phyloP scores from a whole-genome alignment of 2,329 filamentous ascomycete genomes.

The Colletotrichum liaoningense region DNA sequence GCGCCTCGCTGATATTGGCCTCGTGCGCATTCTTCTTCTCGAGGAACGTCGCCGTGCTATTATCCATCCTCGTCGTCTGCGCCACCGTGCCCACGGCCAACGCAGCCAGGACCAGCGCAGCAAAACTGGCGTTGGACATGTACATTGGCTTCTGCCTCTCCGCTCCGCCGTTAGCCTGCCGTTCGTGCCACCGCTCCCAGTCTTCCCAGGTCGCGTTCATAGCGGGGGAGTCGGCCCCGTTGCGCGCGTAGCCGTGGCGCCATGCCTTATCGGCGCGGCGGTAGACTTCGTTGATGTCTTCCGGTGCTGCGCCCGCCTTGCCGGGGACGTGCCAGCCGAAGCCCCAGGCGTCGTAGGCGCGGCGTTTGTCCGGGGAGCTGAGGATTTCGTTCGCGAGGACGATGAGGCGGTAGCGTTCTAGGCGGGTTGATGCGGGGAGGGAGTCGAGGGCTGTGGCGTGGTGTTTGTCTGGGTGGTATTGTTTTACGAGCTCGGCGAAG shows the following conservation, averaged over 20 bases:
- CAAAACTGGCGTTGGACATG: conserved; percentile 85
- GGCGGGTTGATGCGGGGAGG: conserved; percentile 63
- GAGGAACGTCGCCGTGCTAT: conserved; percentile 70
- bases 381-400: conserved; percentile 90
- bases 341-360: conserved; percentile 84
- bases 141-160: conserved; percentile 67
- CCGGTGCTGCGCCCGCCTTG: conserved; percentile 57
- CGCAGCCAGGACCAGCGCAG: conserved; percentile 72
- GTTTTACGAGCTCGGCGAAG: conserved; percentile 93
- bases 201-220: conserved; percentile 97
- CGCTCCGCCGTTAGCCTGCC: conserved; percentile 57
- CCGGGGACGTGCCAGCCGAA: conserved; percentile 74
- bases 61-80: conserved; percentile 77
- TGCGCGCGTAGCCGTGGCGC: conserved; percentile 49
- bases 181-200: conserved; percentile 84
- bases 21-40: conserved; percentile 76
- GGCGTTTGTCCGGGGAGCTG: conserved; percentile 81
- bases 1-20: conserved; percentile 71
- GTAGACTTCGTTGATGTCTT: conserved; percentile 46
- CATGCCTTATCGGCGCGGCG: conserved; percentile 59
- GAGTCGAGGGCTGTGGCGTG: conserved; percentile 40
- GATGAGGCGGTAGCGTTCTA: conserved; percentile 92
- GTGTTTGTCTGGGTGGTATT: conserved; percentile 89
- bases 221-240: conserved; percentile 57
- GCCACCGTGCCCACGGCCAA: conserved; percentile 77